These are phyloP conservation scores for Mycena haematopus DNA, from an alignment of 768 basidiomycete genomes.

Conservation along the genomic window DNA sequence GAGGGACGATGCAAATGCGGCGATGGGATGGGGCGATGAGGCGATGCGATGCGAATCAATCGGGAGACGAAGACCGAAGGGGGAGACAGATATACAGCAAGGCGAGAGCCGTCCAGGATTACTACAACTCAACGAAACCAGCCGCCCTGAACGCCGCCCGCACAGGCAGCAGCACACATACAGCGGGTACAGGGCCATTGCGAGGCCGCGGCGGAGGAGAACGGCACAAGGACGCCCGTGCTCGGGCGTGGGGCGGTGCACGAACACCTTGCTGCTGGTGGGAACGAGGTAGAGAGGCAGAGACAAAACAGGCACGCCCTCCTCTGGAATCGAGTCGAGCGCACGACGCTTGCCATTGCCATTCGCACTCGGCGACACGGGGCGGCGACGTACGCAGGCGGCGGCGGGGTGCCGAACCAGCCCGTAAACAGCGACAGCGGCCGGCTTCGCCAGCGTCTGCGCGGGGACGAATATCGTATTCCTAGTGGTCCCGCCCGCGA, in stretches of 20 bases:
- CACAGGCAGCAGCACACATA: constrained; percentile 1
- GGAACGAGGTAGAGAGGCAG: too few species aligned
- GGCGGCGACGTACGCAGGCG: too few species aligned
- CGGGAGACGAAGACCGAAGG: too few species aligned
- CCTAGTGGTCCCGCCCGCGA: neutral
- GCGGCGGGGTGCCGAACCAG: neutral
- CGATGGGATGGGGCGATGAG: too few species aligned
- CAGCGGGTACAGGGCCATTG: constrained; percentile 12
- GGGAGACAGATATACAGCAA: too few species aligned
- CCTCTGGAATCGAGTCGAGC: constrained; percentile 19
- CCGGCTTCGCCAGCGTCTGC: neutral
- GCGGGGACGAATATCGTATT: constrained; percentile 21
- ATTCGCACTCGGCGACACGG: neutral
- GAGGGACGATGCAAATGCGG: too few species aligned
- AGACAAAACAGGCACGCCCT: neutral
- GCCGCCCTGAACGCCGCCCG: neutral
- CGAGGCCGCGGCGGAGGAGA: neutral
- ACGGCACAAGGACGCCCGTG: too few species aligned
- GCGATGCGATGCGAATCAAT: too few species aligned
- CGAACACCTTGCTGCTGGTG: too few species aligned
- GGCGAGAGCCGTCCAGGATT: too few species aligned
- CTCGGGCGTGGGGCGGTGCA: too few species aligned
- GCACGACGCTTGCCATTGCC: neutral
- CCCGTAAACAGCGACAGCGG: neutral
- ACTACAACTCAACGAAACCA: too few species aligned